phyloP scores from a whole-genome alignment of 768 basidiomycete species.

The Boletus subparvulus region DNA sequence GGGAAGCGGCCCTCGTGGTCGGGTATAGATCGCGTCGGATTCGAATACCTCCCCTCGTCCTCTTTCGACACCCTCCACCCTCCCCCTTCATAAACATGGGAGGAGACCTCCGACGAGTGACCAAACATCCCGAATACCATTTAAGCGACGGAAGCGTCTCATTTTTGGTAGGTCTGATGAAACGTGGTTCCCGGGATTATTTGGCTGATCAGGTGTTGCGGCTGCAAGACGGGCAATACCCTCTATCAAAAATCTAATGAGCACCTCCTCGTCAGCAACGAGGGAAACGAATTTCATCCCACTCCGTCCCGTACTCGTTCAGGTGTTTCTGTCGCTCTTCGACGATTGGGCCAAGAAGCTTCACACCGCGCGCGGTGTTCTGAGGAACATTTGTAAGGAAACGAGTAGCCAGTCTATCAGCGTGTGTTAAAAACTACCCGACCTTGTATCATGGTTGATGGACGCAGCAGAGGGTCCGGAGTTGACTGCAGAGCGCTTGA shows the following conservation, averaged over 20 bases:
- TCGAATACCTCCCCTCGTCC: background rate
- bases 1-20: constrained; percentile 15
- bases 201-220: constrained; percentile 8
- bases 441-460: too few relatives aligned
- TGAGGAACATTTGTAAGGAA: background rate
- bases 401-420: too few relatives aligned
- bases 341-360: constrained; percentile 30
- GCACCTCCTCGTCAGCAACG: too few relatives aligned
- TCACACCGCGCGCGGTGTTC: constrained; percentile 5
- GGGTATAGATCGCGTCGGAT: constrained; percentile 20
- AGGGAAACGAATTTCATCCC: constrained; percentile 23
- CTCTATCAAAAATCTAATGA: constrained; percentile 15
- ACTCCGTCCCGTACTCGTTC: constrained; percentile 25
- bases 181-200: background rate
- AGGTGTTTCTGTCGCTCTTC: constrained; percentile 26
- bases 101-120: constrained; percentile 10
- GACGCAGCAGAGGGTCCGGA: too few relatives aligned
- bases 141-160: constrained; percentile 12
- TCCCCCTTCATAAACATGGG: constrained; percentile 7
- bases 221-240: constrained; percentile 37
- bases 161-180: constrained; percentile 15
- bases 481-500: too few relatives aligned
- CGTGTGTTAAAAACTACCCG: background rate
- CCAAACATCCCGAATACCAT: constrained; percentile 9
- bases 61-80: background rate